Evolutionary conservation across 331 rosid genomes (phyloP), one percentile per base, ranked within the genome.

Genomic region (Quercus lobata): DNA sequence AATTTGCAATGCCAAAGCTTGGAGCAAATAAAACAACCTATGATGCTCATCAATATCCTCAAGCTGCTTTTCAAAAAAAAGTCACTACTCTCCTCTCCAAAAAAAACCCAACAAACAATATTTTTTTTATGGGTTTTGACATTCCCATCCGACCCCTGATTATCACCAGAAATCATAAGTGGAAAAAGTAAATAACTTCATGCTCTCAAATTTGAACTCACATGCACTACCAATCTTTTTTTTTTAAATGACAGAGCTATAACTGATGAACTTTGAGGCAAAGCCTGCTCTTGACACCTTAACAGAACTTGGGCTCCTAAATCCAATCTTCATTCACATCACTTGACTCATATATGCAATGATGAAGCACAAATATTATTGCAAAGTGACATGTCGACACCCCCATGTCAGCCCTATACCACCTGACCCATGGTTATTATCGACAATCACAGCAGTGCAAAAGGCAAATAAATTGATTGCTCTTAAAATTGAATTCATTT

Each of bases 191-290:
- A 62, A 81, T 16, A 19, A 19, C 29, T 74, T 17, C 73, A 77
- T 72, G 53, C 29, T 72, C 10, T 7, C 54, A 56, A 11, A 78
- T 56, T 35, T 37, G 21, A 83, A 73, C 57, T 63, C 29, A 81
- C 61, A 63, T 56, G 46, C 29, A 82, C 17, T 89, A 92, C 97
- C 97, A 95, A 82, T 95, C 98, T 8, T 37, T 7, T 7, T 2
- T 37, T 37, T 46, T 10, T 46, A 12, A 3, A 49, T 49, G 17
- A 10, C 54, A 49, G 18, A 24, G 30, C 21, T 4, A 65, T 7
- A 32, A 30, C 49, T 9, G 3, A 65, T 18, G 71, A 65, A 18
- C 49, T 1, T 3, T 29, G 24, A 65, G 24, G 46, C 3, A 6
- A 65, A 15, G 15, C 44, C 22, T 18, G 27, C 72, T 17, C 72